These are phyloP conservation scores for Mallotus japonicus DNA, from an alignment of 441 rosid species.

Conservation along the genomic window DNA sequence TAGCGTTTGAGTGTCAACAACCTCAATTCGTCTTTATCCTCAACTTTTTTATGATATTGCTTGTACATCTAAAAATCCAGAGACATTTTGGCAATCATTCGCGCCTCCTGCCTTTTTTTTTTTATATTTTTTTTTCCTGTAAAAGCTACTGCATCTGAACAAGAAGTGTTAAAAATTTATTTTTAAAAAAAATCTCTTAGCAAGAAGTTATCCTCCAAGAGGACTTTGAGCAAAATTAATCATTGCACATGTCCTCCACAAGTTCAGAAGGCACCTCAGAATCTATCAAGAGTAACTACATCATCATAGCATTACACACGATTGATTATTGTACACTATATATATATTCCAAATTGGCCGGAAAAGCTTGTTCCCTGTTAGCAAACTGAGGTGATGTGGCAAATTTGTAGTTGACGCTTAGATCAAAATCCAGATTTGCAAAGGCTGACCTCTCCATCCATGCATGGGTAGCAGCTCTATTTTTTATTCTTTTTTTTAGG, in stretches of 20 bases:
- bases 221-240: neutral
- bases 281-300: constrained; percentile 3
- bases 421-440: constrained; percentile 14
- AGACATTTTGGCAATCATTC: no score
- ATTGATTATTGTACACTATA: constrained; percentile 16
- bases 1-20: no score
- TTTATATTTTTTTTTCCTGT: no score
- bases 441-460: constrained; percentile 10
- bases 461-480: constrained; percentile 23
- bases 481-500: constrained; percentile 17
- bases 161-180: no score
- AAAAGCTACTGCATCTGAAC: no score
- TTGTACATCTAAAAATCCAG: no score
- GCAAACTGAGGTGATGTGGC: neutral
- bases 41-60: no score
- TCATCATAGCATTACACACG: neutral
- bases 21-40: no score
- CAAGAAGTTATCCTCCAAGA: neutral
- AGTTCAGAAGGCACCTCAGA: neutral
- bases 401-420: constrained; percentile 7
- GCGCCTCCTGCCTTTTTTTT: no score
- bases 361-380: neutral
- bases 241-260: neutral
- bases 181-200: neutral
- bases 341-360: neutral